Evolutionary conservation across 2,329 filamentous ascomycete species (phyloP).

Genomic region (Epichloe bromicola): DNA sequence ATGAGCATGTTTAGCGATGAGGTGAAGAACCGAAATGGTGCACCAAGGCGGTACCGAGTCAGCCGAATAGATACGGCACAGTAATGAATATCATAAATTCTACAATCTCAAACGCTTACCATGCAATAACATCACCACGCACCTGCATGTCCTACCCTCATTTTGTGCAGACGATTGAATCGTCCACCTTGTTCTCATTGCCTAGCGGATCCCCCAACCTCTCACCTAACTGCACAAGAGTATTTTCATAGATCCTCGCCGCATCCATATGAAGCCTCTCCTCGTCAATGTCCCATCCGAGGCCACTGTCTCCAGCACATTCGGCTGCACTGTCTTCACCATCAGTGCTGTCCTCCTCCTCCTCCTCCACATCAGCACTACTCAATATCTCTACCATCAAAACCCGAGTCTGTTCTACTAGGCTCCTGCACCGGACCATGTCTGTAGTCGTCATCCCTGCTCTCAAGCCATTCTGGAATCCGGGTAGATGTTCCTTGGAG

Average conservation of each 20-base stretch:
- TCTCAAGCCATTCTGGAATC: constrained; percentile 48
- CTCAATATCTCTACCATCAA: constrained; percentile 57
- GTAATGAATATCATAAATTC: too few species aligned
- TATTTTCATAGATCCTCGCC: constrained; percentile 66
- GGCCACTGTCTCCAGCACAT: not conserved
- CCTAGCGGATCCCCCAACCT: constrained; percentile 37
- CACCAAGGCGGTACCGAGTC: too few species aligned
- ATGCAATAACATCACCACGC: not conserved
- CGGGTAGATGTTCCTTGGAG: constrained; percentile 52
- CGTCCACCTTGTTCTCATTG: constrained; percentile 6
- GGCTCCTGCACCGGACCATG: constrained; percentile 73
- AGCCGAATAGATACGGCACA: too few species aligned
- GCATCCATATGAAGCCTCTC: constrained; percentile 53
- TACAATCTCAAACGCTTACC: not conserved
- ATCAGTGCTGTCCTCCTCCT: constrained; percentile 10
- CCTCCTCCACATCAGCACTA: constrained; percentile 24
- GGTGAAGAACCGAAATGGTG: too few species aligned
- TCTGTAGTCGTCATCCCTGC: constrained; percentile 66
- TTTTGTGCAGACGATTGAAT: constrained; percentile 1
- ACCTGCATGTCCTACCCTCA: not conserved
- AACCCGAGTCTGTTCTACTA: constrained; percentile 65
- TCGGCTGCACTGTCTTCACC: constrained; percentile 19
- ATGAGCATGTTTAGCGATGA: too few species aligned
- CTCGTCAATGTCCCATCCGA: constrained; percentile 27
- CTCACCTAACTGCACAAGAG: constrained; percentile 61